A percentile compares a stretch with the other conserved stretches of the same genome.
Evolutionary conservation across 75 land plant species (phyloP).

Genomic region (Chamaecyparis obtusa): DNA sequence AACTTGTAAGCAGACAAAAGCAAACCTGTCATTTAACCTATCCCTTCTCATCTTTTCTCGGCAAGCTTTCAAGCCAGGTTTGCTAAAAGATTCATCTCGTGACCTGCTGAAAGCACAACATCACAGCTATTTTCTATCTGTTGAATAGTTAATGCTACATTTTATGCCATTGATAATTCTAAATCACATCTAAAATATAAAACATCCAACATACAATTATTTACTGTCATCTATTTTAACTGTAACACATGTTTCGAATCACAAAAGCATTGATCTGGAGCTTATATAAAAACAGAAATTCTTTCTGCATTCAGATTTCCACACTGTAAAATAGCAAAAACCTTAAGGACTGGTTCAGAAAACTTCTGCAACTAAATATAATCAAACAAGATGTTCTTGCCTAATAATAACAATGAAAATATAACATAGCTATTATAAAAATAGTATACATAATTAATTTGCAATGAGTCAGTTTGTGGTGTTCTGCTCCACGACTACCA

Average conservation of each 20-base stretch:
- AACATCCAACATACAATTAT: background rate
- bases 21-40: slow-evolving; percentile 75
- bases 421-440: too few species aligned
- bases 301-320: background rate
- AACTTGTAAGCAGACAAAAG: slow-evolving; percentile 2
- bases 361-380: background rate
- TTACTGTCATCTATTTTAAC: background rate
- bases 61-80: slow-evolving; percentile 72
- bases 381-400: background rate
- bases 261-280: background rate
- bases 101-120: slow-evolving; percentile 23
- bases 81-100: slow-evolving; percentile 56
- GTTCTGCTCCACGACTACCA: too few species aligned
- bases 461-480: too few species aligned
- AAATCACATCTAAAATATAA: background rate
- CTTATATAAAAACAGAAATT: background rate
- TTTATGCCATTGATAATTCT: background rate
- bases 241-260: background rate
- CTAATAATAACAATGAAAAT: background rate
- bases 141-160: background rate
- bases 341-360: background rate
- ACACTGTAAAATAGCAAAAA: background rate
- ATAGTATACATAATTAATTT: too few species aligned
- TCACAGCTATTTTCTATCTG: slow-evolving; percentile 1
- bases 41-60: slow-evolving; percentile 90